These are phyloP conservation scores for Tulasnella sp. DNA, from an alignment of 768 basidiomycete genomes.

Conservation along the genomic window DNA sequence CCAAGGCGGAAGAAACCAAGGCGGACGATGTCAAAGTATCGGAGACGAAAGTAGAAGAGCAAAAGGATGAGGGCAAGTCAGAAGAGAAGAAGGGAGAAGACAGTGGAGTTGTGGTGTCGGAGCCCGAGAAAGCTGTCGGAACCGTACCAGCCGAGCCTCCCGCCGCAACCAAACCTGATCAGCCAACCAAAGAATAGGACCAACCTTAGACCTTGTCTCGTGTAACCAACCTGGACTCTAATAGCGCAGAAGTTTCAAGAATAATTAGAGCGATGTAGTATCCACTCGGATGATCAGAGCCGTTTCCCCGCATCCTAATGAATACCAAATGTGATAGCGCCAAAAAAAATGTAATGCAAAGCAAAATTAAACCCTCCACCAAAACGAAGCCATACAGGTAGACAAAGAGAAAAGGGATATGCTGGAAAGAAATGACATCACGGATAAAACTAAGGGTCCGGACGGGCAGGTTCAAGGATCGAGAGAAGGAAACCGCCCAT, in stretches of 20 bases:
- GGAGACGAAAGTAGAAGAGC: neutral
- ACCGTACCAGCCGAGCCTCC: neutral
- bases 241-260: neutral
- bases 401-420: neutral
- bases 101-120: neutral
- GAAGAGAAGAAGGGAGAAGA: neutral
- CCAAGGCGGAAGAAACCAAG: neutral
- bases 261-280: conserved; percentile 6
- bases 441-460: neutral
- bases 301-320: neutral
- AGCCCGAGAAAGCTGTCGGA: neutral
- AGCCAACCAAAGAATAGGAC: neutral
- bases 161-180: neutral
- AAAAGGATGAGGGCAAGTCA: neutral
- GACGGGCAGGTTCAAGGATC: neutral
- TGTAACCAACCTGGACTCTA: conserved; percentile 1
- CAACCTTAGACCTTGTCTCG: neutral
- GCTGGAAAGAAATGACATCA: neutral
- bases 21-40: neutral
- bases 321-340: neutral
- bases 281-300: neutral
- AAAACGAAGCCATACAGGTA: neutral
- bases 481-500: neutral
- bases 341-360: neutral
- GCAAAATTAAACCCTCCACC: neutral